A percentile compares a stretch with the other conserved stretches of the same genome.
Evolutionary conservation across 148 eudicot species (phyloP).

Genomic region (Cornus kousa): DNA sequence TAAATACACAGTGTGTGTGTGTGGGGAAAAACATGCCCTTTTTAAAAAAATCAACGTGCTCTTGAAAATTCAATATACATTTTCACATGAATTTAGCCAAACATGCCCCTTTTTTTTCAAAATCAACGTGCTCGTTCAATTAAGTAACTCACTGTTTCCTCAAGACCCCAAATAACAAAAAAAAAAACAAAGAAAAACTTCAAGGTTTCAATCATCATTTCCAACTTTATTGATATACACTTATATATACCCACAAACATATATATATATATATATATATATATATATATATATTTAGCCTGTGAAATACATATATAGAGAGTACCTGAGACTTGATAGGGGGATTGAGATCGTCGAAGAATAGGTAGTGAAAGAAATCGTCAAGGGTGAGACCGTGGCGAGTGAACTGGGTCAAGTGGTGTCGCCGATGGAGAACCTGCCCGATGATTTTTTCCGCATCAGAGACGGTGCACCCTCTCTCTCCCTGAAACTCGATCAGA

Average conservation of each 20-base stretch:
- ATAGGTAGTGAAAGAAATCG: slow-evolving; percentile 69
- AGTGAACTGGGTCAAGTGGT: slow-evolving; percentile 27
- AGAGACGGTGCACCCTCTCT: slow-evolving; percentile 20
- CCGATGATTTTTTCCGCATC: slow-evolving; percentile 44
- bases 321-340: slow-evolving; percentile 57
- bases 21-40: no score
- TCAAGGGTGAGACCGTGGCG: slow-evolving; percentile 45
- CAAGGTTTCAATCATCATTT: background rate
- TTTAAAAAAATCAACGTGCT: no score
- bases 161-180: background rate
- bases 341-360: slow-evolving; percentile 61
- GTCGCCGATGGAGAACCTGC: slow-evolving; percentile 30
- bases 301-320: background rate
- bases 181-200: background rate
- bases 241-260: background rate
- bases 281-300: background rate
- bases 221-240: background rate
- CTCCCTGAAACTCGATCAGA: slow-evolving; percentile 60
- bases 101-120: no score
- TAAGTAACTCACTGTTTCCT: no score
- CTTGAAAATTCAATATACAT: no score
- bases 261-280: background rate
- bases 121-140: no score
- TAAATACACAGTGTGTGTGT: no score
- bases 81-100: no score